Percentiles rank a stretch among this genome's conserved stretches.
These are phyloP conservation scores for Solanum sejunctum DNA, from an alignment of 257 asterid genomes.

Conservation along the genomic window DNA sequence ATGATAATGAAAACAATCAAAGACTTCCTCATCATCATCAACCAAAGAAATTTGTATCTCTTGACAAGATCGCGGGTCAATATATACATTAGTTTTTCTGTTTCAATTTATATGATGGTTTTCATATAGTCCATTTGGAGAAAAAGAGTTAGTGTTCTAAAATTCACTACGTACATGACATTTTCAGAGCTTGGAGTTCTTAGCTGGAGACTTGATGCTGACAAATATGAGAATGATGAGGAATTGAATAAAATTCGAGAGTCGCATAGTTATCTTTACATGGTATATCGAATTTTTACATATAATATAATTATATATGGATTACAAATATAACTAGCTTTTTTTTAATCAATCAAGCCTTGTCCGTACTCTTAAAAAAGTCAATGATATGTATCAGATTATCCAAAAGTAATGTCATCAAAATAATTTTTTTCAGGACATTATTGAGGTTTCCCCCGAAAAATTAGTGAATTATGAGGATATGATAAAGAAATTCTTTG, in stretches of 20 bases:
- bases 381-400: no score
- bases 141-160: background rate
- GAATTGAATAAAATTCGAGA: slow-evolving; percentile 77
- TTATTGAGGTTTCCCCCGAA: slow-evolving; percentile 72
- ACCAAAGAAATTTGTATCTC: slow-evolving; percentile 64
- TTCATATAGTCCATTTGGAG: background rate
- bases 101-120: background rate
- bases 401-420: no score
- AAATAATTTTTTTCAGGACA: slow-evolving; percentile 31
- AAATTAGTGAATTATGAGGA: slow-evolving; percentile 71
- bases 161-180: background rate
- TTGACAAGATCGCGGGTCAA: slow-evolving; percentile 67
- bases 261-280: slow-evolving; percentile 65
- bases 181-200: slow-evolving; percentile 74
- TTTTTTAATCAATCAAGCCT: background rate
- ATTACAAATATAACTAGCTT: background rate
- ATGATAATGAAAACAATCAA: slow-evolving; percentile 68
- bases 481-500: slow-evolving; percentile 64
- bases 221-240: slow-evolving; percentile 73
- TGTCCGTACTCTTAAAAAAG: no score
- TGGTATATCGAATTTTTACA: slow-evolving; percentile 25
- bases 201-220: slow-evolving; percentile 88
- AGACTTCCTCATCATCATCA: slow-evolving; percentile 73
- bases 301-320: background rate
- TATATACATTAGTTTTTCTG: background rate